Conservation (phyloP, 176 grass and related monocot genomes). For the Bolboschoenus planiculmis region DNA sequence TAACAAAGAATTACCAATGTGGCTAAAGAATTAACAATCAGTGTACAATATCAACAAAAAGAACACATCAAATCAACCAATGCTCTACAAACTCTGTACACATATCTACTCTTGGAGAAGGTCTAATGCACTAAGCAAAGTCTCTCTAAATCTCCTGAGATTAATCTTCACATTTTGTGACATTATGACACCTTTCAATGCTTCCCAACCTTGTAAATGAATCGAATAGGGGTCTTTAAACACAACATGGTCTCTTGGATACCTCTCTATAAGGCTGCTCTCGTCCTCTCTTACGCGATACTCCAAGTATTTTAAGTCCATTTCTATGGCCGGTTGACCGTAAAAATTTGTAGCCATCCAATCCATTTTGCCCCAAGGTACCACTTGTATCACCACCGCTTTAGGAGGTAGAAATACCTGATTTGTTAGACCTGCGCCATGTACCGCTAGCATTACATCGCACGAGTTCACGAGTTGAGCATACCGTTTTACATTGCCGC, state of each 20-base stretch:
- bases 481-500: conserved; percentile 38
- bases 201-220: conserved; percentile 49
- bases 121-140: conserved; percentile 38
- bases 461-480: conserved; percentile 47
- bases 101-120: conserved; percentile 42
- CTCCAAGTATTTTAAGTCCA: conserved; percentile 50
- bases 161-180: conserved; percentile 48
- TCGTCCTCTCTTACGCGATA: conserved; percentile 39
- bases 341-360: conserved; percentile 73
- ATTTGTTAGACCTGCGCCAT: conserved; percentile 55
- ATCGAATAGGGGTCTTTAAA: conserved; percentile 54
- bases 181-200: conserved; percentile 38
- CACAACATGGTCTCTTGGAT: conserved; percentile 42
- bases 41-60: conserved; percentile 23
- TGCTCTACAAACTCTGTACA: neutral
- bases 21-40: conserved; percentile 28
- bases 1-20: conserved; percentile 6
- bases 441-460: conserved; percentile 49
- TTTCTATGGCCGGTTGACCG: conserved; percentile 41
- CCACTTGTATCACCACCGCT: conserved; percentile 44
- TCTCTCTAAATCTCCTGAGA: conserved; percentile 43
- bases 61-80: neutral
- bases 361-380: conserved; percentile 64
- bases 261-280: conserved; percentile 40
- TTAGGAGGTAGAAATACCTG: conserved; percentile 35